Evolutionary conservation across 139 green algal genomes (phyloP).

Genomic region (Marvania coccoides): DNA sequence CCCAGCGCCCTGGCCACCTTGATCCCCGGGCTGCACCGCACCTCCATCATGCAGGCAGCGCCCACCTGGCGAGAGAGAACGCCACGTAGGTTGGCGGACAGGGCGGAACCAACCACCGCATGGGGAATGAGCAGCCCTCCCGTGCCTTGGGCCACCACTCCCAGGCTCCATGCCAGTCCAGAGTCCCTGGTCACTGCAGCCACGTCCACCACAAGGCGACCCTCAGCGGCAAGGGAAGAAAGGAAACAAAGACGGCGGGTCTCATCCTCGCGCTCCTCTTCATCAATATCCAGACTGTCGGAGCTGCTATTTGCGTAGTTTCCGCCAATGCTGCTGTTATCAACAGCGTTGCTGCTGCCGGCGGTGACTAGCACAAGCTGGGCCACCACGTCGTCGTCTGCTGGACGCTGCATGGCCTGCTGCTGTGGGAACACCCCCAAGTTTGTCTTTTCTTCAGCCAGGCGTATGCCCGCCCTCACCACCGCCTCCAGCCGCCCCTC

Average conservation of each 20-base stretch:
- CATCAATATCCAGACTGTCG: no score
- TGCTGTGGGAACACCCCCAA: no score
- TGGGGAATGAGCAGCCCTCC: background rate
- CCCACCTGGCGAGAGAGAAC: background rate
- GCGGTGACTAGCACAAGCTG: no score
- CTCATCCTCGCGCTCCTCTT: no score
- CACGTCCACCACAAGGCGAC: background rate
- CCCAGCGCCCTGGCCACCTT: background rate
- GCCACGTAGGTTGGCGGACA: background rate
- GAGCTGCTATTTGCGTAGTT: no score
- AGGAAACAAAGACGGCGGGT: no score
- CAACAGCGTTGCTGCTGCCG: background rate
- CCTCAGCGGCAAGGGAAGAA: background rate
- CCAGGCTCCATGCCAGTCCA: background rate
- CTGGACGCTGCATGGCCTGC: no score
- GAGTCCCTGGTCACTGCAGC: background rate
- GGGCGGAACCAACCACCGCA: background rate
- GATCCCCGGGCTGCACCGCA: background rate
- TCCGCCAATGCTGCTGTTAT: background rate
- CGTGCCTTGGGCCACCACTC: background rate
- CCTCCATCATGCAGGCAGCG: background rate
- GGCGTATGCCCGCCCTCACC: no score
- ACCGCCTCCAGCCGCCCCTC: no score
- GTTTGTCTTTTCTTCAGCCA: no score
- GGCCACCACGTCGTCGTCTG: no score